phyloP scores from a whole-genome alignment of 495 filamentous ascomycete species.

The Lophiotrema nucula region DNA sequence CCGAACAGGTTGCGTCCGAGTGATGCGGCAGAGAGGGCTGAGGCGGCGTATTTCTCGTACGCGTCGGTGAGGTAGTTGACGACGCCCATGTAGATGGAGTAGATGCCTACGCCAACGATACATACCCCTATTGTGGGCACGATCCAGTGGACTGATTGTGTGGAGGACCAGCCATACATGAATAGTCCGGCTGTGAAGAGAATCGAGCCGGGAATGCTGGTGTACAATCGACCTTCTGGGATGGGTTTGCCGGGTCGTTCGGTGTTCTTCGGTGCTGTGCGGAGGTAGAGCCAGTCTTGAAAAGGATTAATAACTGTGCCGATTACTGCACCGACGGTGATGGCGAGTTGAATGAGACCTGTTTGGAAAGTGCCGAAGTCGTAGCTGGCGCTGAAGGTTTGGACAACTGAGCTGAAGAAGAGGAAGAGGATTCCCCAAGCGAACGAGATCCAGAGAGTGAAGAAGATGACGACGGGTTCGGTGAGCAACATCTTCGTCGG shows the following conservation, averaged over 20 bases:
- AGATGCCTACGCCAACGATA: conserved; percentile 37
- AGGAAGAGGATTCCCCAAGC: conserved; percentile 28
- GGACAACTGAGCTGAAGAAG: conserved; percentile 11
- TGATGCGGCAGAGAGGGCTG: conserved; percentile 46
- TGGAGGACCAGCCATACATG: conserved; percentile 37
- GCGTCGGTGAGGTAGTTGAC: conserved; percentile 51
- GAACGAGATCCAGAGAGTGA: conserved; percentile 29
- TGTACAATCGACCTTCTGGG: conserved; percentile 43
- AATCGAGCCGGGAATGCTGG: conserved; percentile 32
- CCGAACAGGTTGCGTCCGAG: conserved; percentile 46
- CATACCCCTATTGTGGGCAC: conserved; percentile 36
- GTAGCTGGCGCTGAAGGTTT: conserved; percentile 42
- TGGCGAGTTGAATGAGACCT: conserved; percentile 45
- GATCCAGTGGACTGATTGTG: conserved; percentile 37
- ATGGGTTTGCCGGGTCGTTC: conserved; percentile 30
- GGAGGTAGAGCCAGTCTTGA: conserved; percentile 44
- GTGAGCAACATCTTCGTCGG: conserved; percentile 24
- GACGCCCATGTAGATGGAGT: conserved; percentile 50
- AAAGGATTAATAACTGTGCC: conserved; percentile 50
- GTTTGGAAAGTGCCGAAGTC: conserved; percentile 41
- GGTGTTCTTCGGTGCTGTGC: conserved; percentile 29
- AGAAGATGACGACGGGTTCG: conserved; percentile 25
- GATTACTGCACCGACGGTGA: conserved; percentile 46
- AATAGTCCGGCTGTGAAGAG: conserved; percentile 37
- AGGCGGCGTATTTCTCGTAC: conserved; percentile 47